Evolutionary conservation across 805 yeast species (phyloP).

Genomic region (Hanseniaspora taiwanica): DNA sequence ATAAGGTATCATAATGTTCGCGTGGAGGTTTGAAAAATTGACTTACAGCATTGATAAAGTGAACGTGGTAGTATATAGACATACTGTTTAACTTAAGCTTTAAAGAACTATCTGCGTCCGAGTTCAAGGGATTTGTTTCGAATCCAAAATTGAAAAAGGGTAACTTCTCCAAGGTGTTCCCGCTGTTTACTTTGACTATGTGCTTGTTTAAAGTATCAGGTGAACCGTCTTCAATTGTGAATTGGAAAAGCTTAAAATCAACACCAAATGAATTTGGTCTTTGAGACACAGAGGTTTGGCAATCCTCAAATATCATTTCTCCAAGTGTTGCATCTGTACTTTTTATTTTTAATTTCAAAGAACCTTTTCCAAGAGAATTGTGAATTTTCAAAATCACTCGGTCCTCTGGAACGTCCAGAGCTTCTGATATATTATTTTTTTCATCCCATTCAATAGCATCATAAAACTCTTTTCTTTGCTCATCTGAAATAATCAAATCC

Average conservation of each 20-base stretch:
- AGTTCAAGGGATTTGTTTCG: constrained; percentile 70
- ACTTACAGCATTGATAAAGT: constrained; percentile 60
- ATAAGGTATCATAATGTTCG: constrained; percentile 74
- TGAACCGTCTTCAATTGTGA: constrained; percentile 81
- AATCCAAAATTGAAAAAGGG: constrained; percentile 62
- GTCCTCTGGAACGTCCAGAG: constrained; percentile 60
- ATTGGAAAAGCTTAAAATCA: constrained; percentile 63
- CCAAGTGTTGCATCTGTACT: constrained; percentile 38
- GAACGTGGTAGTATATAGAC: constrained; percentile 82
- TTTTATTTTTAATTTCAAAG: constrained; percentile 42
- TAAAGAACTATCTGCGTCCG: constrained; percentile 64
- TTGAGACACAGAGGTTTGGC: constrained; percentile 57
- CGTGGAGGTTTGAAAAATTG: constrained; percentile 79
- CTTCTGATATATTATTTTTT: constrained; percentile 29
- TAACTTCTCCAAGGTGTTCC: constrained; percentile 16
- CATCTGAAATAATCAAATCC: constrained; percentile 60
- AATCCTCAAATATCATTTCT: constrained; percentile 71
- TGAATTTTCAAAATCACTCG: constrained; percentile 52
- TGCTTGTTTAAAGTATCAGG: constrained; percentile 69
- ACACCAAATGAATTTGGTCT: constrained; percentile 67
- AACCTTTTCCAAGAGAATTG: constrained; percentile 63
- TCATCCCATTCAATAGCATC: constrained; percentile 91
- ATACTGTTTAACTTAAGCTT: constrained; percentile 67
- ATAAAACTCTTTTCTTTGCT: constrained; percentile 77
- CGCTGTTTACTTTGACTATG: constrained; percentile 62